phyloP scores from a whole-genome alignment of 306 rosid genomes.

The Dryas octopetala region DNA sequence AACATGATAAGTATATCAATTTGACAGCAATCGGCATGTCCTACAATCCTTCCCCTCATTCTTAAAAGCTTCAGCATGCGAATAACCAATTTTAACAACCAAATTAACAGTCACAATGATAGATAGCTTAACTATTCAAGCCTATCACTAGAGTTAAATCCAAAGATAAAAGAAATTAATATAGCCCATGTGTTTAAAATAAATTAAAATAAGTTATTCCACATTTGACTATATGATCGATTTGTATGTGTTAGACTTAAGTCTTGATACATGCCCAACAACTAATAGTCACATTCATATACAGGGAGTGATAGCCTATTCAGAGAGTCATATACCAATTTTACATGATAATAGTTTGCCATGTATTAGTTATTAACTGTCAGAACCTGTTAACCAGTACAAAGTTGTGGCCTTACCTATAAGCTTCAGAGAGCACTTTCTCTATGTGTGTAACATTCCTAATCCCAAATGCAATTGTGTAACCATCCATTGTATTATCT shows the following conservation, averaged over 20 bases:
- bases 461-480: slow-evolving; percentile 96
- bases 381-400: neutral
- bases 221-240: no score
- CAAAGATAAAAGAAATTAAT: neutral
- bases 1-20: neutral
- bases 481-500: slow-evolving; percentile 89
- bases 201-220: neutral
- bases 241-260: neutral
- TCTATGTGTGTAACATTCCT: slow-evolving; percentile 95
- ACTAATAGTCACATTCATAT: neutral
- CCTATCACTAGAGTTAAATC: neutral
- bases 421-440: slow-evolving; percentile 81
- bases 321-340: neutral
- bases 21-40: neutral
- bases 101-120: neutral
- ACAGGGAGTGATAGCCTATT: neutral
- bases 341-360: neutral
- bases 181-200: neutral
- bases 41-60: neutral
- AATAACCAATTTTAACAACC: neutral
- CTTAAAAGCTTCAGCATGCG: neutral
- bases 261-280: neutral
- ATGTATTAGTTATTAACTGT: neutral
- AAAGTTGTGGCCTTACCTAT: slow-evolving; percentile 47
- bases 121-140: slow-evolving; percentile 4